A percentile compares a stretch with the other conserved stretches of the same genome.
Conservation (phyloP, 306 rosid species). For the Calophaca sinica region DNA sequence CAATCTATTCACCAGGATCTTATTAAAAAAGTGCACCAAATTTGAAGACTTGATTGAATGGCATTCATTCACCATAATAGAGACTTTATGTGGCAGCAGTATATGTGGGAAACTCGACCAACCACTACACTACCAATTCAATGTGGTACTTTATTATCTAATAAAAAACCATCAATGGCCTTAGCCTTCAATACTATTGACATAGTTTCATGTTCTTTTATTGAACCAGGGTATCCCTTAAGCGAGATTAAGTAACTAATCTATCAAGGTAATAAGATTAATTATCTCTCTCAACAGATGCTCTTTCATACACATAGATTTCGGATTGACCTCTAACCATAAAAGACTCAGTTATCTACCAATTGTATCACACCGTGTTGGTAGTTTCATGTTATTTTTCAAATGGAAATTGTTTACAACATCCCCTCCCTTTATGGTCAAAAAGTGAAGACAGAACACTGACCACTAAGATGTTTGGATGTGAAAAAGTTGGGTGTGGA, state of each 20-base stretch:
- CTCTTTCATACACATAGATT: too few relatives aligned
- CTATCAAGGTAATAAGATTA: too few relatives aligned
- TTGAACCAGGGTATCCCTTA: too few relatives aligned
- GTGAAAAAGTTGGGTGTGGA: constrained; percentile 41
- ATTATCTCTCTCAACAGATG: too few relatives aligned
- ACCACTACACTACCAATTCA: constrained; percentile 37
- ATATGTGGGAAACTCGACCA: constrained; percentile 30
- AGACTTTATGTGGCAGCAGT: neutral
- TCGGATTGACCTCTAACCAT: too few relatives aligned
- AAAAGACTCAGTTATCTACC: too few relatives aligned
- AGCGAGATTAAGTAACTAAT: too few relatives aligned
- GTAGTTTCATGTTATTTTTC: constrained; percentile 10
- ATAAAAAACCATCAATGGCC: neutral
- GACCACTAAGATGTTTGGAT: constrained; percentile 37
- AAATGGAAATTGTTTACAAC: constrained; percentile 8
- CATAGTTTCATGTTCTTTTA: too few relatives aligned
- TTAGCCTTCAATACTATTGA: neutral
- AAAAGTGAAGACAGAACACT: constrained; percentile 29
- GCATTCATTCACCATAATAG: constrained; percentile 14
- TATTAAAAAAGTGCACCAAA: neutral
- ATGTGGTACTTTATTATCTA: constrained; percentile 6
- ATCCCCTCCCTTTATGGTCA: constrained; percentile 26
- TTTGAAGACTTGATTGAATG: constrained; percentile 17
- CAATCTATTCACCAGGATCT: neutral
- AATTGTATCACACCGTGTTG: too few relatives aligned